Percentiles rank a stretch among this genome's conserved stretches.
These are phyloP conservation scores for Tetrahymena borealis DNA, from an alignment of 73 alveolate genomes.

Conservation along the genomic window DNA sequence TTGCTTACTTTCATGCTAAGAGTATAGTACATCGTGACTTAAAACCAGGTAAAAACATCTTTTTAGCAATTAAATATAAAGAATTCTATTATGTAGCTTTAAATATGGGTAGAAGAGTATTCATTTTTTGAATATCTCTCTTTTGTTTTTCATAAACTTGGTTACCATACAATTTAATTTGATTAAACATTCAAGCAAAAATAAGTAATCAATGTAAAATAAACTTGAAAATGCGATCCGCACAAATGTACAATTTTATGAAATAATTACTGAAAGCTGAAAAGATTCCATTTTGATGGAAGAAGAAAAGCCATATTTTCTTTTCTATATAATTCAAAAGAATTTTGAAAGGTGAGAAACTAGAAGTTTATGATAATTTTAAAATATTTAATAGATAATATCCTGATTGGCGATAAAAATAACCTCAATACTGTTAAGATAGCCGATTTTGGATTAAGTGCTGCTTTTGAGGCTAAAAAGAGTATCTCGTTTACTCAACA, in stretches of 20 bases:
- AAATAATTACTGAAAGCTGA: too few relatives aligned
- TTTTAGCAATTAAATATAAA: background rate
- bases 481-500: slow-evolving; percentile 22
- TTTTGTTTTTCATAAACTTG: too few relatives aligned
- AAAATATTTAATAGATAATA: background rate
- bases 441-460: slow-evolving; percentile 56
- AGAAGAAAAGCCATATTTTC: too few relatives aligned
- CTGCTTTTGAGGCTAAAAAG: slow-evolving; percentile 50
- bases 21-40: slow-evolving; percentile 54
- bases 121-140: too few relatives aligned
- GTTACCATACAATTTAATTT: too few relatives aligned
- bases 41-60: slow-evolving; percentile 52
- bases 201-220: too few relatives aligned
- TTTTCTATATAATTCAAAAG: too few relatives aligned
- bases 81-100: background rate
- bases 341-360: too few relatives aligned
- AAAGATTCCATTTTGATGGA: too few relatives aligned
- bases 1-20: slow-evolving; percentile 55
- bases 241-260: too few relatives aligned
- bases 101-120: background rate
- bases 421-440: slow-evolving; percentile 31
- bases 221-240: too few relatives aligned
- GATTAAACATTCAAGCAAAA: too few relatives aligned
- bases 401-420: slow-evolving; percentile 27
- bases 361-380: background rate